Percentiles rank a stretch among this genome's conserved stretches.
phyloP scores from a whole-genome alignment of 2,329 filamentous ascomycete species.

The Akanthomyces muscarius region DNA sequence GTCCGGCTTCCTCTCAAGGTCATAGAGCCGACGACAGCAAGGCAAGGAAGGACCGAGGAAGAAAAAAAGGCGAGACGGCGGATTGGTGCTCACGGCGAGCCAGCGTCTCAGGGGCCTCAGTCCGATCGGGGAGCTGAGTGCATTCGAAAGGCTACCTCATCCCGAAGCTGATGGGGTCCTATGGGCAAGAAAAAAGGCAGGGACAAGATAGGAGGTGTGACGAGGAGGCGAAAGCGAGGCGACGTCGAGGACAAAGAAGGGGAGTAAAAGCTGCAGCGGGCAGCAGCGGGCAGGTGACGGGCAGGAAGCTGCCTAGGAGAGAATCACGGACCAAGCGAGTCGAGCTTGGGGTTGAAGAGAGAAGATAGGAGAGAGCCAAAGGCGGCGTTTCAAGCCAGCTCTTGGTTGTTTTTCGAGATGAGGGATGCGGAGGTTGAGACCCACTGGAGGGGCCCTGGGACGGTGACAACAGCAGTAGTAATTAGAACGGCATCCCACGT shows the following conservation, averaged over 20 bases:
- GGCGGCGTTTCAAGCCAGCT: conserved; percentile 12
- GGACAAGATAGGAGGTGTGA: conserved; percentile 13
- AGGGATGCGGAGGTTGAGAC: conserved; percentile 19
- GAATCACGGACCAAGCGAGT: conserved; percentile 13
- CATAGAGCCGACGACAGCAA: conserved; percentile 32
- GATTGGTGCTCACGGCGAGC: conserved; percentile 1
- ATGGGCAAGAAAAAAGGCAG: not conserved
- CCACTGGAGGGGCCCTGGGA: conserved; percentile 12
- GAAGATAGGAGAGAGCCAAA: conserved; percentile 14
- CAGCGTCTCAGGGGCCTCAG: conserved; percentile 39
- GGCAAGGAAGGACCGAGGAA: not conserved
- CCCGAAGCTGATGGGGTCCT: conserved; percentile 35
- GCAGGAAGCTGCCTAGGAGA: conserved; percentile 5
- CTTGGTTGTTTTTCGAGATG: conserved; percentile 18
- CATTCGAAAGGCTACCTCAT: conserved; percentile 55
- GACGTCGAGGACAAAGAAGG: not conserved
- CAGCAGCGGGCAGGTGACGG: conserved; percentile 2
- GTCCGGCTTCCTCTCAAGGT: conserved; percentile 48
- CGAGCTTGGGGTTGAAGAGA: conserved; percentile 15
- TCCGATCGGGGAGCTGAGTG: conserved; percentile 59
- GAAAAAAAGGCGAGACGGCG: not conserved
- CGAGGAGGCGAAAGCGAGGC: not conserved
- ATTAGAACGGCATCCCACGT: not conserved
- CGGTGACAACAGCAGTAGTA: not conserved
- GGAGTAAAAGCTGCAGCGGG: not conserved